Evolutionary conservation across 352 stramenopile genomes (phyloP).

Genomic region (Phytopythium montanum): DNA sequence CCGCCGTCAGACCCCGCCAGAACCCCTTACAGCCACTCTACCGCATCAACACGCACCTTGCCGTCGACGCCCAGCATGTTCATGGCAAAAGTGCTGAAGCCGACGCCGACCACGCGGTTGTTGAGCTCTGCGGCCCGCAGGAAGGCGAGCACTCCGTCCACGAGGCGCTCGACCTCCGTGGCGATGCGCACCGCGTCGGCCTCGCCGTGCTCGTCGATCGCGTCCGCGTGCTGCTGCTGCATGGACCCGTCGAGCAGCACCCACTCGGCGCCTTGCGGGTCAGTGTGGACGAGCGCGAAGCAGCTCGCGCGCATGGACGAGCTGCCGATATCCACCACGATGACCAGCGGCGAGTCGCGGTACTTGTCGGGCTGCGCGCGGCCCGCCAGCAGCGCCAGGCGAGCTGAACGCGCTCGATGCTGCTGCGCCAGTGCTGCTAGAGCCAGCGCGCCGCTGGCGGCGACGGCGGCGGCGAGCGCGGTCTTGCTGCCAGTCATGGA

Average conservation of each 20-base stretch:
- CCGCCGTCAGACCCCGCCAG: background rate
- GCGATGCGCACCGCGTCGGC: conserved; percentile 45
- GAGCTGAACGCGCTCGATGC: conserved; percentile 14
- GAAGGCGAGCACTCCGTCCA: conserved; percentile 47
- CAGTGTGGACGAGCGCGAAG: conserved; percentile 55
- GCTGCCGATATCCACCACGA: conserved; percentile 92
- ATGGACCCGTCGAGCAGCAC: conserved; percentile 61
- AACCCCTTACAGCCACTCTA: background rate
- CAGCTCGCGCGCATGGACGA: conserved; percentile 91
- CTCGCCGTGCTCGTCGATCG: conserved; percentile 52
- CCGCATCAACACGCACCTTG: conserved; percentile 15
- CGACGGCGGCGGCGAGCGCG: conserved; percentile 20
- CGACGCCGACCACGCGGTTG: conserved; percentile 64
- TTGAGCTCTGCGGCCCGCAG: conserved; percentile 39
- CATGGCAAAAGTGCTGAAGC: conserved; percentile 94
- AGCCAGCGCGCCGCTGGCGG: conserved; percentile 17
- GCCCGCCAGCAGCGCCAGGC: conserved; percentile 19
- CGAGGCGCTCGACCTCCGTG: conserved; percentile 40
- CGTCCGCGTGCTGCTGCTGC: conserved; percentile 49
- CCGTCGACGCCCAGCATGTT: conserved; percentile 89
- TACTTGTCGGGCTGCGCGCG: conserved; percentile 39
- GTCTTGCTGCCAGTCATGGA: conserved; percentile 20
- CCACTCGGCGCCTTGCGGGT: conserved; percentile 30
- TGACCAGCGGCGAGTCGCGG: conserved; percentile 35
- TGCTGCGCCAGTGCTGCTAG: conserved; percentile 15